phyloP scores from a whole-genome alignment of 192 early-diverging fungal genomes.

The Mortierella alpina region DNA sequence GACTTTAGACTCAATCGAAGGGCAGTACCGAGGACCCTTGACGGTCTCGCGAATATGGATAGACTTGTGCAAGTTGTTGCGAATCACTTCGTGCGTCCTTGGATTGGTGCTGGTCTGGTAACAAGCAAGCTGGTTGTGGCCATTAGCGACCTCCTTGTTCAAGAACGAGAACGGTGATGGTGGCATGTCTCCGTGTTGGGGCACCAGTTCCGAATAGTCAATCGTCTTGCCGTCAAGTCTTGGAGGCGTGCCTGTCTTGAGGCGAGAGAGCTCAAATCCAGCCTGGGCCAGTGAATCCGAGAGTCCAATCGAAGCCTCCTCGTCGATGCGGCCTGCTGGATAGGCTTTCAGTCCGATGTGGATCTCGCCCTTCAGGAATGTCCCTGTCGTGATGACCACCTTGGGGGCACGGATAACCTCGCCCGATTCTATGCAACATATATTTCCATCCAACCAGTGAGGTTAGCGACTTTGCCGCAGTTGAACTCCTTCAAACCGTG shows the following conservation, averaged over 20 bases:
- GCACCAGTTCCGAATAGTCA: constrained; percentile 71
- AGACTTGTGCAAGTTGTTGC: constrained; percentile 78
- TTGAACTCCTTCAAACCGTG: background rate
- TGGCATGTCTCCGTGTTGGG: constrained; percentile 78
- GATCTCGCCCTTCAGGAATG: constrained; percentile 85
- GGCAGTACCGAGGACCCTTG: constrained; percentile 84
- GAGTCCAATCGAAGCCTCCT: constrained; percentile 79
- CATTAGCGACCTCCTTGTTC: constrained; percentile 75
- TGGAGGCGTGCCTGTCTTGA: constrained; percentile 90
- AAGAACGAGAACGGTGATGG: constrained; percentile 82
- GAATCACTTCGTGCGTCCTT: constrained; percentile 73
- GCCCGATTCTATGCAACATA: constrained; percentile 58
- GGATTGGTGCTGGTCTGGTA: constrained; percentile 82
- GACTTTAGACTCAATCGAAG: constrained; percentile 86
- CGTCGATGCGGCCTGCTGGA: constrained; percentile 78
- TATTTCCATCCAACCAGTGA: no score
- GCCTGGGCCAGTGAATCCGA: constrained; percentile 78
- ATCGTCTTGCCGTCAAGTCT: constrained; percentile 81
- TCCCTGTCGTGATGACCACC: constrained; percentile 85
- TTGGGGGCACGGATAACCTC: constrained; percentile 74
- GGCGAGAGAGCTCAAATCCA: constrained; percentile 79
- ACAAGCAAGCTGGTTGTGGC: constrained; percentile 75
- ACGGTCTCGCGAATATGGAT: constrained; percentile 89
- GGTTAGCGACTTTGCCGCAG: no score
- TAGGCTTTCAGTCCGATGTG: constrained; percentile 75